Evolutionary conservation across 495 filamentous ascomycete genomes (phyloP).

Genomic region (Hypoxylon rickii): DNA sequence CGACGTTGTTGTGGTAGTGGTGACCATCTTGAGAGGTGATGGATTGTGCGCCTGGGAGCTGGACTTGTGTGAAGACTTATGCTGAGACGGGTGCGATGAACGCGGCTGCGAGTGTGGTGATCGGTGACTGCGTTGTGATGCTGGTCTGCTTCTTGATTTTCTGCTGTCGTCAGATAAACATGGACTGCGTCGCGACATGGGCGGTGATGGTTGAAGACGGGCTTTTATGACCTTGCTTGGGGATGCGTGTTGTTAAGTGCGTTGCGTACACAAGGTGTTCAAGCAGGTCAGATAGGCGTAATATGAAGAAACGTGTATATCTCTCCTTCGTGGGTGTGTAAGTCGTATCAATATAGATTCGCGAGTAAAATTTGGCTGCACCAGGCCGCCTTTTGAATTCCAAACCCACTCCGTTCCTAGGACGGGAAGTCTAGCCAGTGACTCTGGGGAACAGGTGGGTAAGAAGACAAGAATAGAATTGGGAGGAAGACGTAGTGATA

Average conservation of each 20-base stretch:
- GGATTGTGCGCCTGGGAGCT: slow-evolving; percentile 29
- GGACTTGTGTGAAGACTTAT: slow-evolving; percentile 9
- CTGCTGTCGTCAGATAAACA: slow-evolving; percentile 36
- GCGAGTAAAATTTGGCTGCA: slow-evolving; percentile 15
- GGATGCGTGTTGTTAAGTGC: not conserved
- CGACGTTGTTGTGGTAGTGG: slow-evolving; percentile 29
- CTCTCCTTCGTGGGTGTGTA: slow-evolving; percentile 2
- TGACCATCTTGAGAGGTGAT: slow-evolving; percentile 43
- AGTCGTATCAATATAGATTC: slow-evolving; percentile 1
- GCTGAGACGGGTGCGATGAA: slow-evolving; percentile 25
- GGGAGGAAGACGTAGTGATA: slow-evolving; percentile 19
- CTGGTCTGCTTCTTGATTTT: slow-evolving; percentile 29
- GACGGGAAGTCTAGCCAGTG: slow-evolving; percentile 14
- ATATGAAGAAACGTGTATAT: slow-evolving; percentile 1
- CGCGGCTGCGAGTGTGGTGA: slow-evolving; percentile 30
- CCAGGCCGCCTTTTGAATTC: slow-evolving; percentile 26
- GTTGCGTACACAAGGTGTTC: not conserved
- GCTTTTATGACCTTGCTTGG: slow-evolving; percentile 1
- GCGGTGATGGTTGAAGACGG: slow-evolving; percentile 6
- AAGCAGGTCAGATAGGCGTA: not conserved
- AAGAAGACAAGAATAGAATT: slow-evolving; percentile 19
- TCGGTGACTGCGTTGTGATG: slow-evolving; percentile 28
- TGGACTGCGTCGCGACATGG: slow-evolving; percentile 39
- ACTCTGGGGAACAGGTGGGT: slow-evolving; percentile 20
- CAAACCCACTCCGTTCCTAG: slow-evolving; percentile 22